Conservation (phyloP, 495 filamentous ascomycete species). For the Viridothelium virens region DNA sequence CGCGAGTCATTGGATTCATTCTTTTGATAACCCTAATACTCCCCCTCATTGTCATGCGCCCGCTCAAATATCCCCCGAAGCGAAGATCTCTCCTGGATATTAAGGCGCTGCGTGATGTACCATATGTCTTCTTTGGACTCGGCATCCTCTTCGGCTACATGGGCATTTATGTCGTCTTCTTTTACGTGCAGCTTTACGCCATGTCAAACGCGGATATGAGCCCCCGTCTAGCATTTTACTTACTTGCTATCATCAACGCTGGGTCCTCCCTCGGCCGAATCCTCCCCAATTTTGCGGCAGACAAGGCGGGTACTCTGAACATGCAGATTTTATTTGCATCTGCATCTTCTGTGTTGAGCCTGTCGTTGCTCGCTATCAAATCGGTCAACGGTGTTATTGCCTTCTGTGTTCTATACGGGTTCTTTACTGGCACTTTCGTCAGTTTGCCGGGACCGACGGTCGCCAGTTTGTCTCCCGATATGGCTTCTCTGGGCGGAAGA, state of each 20-base stretch:
- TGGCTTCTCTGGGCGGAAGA: conserved; percentile 13
- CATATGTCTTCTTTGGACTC: conserved; percentile 22
- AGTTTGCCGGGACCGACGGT: conserved; percentile 16
- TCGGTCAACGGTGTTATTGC: conserved; percentile 46
- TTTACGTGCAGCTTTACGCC: conserved; percentile 42
- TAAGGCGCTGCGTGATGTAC: conserved; percentile 21
- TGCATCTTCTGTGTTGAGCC: conserved; percentile 27
- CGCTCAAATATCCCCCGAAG: conserved; percentile 24
- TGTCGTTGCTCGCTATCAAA: conserved; percentile 45
- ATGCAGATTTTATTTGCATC: conserved; percentile 42
- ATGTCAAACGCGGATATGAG: conserved; percentile 36
- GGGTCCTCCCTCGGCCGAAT: conserved; percentile 55
- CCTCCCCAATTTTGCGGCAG: conserved; percentile 55
- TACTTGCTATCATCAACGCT: conserved; percentile 46
- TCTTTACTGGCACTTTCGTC: conserved; percentile 58
- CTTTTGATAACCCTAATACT: conserved; percentile 49
- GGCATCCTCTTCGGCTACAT: conserved; percentile 9
- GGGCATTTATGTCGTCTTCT: conserved; percentile 15
- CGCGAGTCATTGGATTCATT: conserved; percentile 65
- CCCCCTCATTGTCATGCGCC: conserved; percentile 38
- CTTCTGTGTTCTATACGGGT: conserved; percentile 53
- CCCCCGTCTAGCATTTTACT: conserved; percentile 41
- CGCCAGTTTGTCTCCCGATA: conserved; percentile 14
- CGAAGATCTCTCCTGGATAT: conserved; percentile 25
- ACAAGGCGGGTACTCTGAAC: conserved; percentile 52